phyloP scores from a whole-genome alignment of 106 monocot genomes.

The Cymbidium sinense region DNA sequence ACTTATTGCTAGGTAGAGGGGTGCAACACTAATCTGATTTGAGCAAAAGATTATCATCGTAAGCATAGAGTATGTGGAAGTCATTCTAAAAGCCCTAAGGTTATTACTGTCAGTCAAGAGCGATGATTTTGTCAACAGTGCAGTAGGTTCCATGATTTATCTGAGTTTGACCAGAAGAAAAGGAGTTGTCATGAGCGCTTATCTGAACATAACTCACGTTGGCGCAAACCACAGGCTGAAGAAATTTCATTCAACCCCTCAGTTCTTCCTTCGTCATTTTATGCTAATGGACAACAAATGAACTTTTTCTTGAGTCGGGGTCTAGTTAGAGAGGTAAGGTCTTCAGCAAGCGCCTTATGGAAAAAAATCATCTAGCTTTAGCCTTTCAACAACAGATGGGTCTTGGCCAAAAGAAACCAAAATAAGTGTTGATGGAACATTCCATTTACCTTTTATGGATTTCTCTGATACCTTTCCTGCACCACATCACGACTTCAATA shows the following conservation, averaged over 20 bases:
- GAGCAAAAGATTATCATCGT: too few relatives aligned
- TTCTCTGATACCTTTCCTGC: too few relatives aligned
- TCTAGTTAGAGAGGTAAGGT: conserved; percentile 15
- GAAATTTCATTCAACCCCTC: conserved; percentile 40
- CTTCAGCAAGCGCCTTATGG: conserved; percentile 15
- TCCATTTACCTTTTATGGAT: too few relatives aligned
- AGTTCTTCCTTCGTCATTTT: conserved; percentile 41
- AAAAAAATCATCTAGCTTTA: conserved; percentile 27
- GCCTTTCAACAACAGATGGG: conserved; percentile 16
- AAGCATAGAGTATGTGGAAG: too few relatives aligned
- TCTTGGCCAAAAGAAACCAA: too few relatives aligned
- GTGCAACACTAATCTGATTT: too few relatives aligned
- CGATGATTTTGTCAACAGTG: conserved; percentile 75
- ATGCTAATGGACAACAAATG: conserved; percentile 39
- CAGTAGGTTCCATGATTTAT: conserved; percentile 68
- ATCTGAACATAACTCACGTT: conserved; percentile 76
- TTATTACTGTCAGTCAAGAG: conserved; percentile 55
- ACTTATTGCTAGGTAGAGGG: conserved; percentile 66
- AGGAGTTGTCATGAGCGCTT: conserved; percentile 70
- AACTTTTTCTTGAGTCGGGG: conserved; percentile 34
- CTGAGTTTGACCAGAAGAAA: conserved; percentile 80
- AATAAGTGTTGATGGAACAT: too few relatives aligned
- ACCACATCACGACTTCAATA: conserved; percentile 23
- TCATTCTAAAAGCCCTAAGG: too few relatives aligned
- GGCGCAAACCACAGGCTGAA: conserved; percentile 57